phyloP scores from a whole-genome alignment of 345 rosid species.

The Eucalyptus albens region DNA sequence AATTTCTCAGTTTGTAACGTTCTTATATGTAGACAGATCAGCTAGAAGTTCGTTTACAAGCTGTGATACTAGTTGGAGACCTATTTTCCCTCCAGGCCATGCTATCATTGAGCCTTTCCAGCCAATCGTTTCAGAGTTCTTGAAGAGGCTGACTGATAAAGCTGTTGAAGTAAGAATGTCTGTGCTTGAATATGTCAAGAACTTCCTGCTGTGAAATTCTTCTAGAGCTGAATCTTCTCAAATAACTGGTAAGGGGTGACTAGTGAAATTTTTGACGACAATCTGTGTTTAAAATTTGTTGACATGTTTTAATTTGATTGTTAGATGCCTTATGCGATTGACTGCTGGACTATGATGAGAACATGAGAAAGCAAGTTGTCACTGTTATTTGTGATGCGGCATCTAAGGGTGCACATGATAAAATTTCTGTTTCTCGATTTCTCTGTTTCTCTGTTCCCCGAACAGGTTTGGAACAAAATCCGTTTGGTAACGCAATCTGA shows the following conservation, averaged over 20 bases:
- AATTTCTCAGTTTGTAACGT: constrained; percentile 4
- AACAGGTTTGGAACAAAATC: no score
- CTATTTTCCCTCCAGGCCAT: constrained; percentile 64
- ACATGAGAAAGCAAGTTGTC: constrained; percentile 91
- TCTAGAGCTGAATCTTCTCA: constrained; percentile 63
- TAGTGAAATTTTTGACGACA: neutral
- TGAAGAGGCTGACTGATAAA: constrained; percentile 93
- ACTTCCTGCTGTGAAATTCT: constrained; percentile 66
- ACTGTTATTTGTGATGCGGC: constrained; percentile 82
- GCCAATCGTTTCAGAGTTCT: constrained; percentile 74
- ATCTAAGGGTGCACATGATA: constrained; percentile 2
- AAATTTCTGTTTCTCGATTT: no score
- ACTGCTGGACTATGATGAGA: constrained; percentile 93
- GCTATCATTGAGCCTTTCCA: constrained; percentile 52
- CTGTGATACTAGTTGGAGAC: constrained; percentile 80
- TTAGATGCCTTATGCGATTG: constrained; percentile 96
- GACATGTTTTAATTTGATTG: neutral
- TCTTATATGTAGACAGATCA: constrained; percentile 64
- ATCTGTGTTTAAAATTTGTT: neutral
- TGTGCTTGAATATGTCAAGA: constrained; percentile 30
- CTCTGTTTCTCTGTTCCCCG: no score
- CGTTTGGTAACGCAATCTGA: no score
- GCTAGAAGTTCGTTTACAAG: constrained; percentile 71
- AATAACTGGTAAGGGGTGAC: constrained; percentile 39
- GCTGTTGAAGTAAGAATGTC: constrained; percentile 35